Conservation (phyloP, 805 yeast genomes). For the Cyberlindnera veronae region DNA sequence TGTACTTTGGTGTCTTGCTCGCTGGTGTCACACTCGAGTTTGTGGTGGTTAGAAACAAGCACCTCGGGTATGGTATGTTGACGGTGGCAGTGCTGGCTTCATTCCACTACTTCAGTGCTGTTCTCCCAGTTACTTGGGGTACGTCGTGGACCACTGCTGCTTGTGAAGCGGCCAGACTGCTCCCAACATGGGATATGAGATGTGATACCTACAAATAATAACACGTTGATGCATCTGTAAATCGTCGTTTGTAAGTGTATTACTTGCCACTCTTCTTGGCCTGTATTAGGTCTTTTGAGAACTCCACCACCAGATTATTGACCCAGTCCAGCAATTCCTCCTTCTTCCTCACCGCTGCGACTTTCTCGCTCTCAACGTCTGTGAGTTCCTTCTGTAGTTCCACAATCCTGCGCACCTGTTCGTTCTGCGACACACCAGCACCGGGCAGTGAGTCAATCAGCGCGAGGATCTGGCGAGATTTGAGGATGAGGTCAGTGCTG, state of each 20-base stretch:
- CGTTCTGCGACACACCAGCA: slow-evolving; percentile 75
- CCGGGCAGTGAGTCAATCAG: slow-evolving; percentile 91
- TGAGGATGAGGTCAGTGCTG: slow-evolving; percentile 78
- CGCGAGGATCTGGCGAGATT: slow-evolving; percentile 81
- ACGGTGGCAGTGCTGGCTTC: slow-evolving; percentile 18
- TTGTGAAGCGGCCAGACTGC: slow-evolving; percentile 37
- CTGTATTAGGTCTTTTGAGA: slow-evolving; percentile 35
- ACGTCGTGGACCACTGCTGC: slow-evolving; percentile 39
- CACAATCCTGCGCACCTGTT: slow-evolving; percentile 64
- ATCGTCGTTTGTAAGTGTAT: too few species aligned
- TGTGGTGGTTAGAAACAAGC: slow-evolving; percentile 29
- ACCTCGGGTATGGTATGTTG: slow-evolving; percentile 29
- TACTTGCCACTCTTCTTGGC: slow-evolving; percentile 24
- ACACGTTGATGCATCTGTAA: too few species aligned
- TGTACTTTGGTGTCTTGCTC: slow-evolving; percentile 46
- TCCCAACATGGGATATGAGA: slow-evolving; percentile 41
- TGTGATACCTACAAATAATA: slow-evolving; percentile 31
- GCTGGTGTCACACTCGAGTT: slow-evolving; percentile 44
- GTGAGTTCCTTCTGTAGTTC: slow-evolving; percentile 59
- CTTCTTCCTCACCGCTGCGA: slow-evolving; percentile 56
- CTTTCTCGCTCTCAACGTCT: slow-evolving; percentile 55
- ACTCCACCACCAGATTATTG: slow-evolving; percentile 58
- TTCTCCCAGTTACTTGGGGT: slow-evolving; percentile 47
- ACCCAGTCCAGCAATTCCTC: slow-evolving; percentile 59
- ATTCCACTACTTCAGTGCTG: slow-evolving; percentile 26